Evolutionary conservation across 768 basidiomycete genomes (phyloP).

Genomic region (Suillus bovinus): DNA sequence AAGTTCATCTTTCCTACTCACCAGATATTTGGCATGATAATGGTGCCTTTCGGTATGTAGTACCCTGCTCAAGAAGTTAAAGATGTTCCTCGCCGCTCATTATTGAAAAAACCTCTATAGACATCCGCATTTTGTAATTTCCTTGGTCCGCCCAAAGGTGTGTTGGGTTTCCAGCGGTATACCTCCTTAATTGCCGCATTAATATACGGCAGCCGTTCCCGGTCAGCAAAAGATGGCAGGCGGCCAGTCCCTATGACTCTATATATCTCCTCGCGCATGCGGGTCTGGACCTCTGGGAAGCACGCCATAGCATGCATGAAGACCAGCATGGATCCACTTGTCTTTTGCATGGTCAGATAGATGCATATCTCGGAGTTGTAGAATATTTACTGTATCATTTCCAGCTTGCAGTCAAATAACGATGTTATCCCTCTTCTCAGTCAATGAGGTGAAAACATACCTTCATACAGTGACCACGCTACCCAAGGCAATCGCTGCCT

Average conservation of each 20-base stretch:
- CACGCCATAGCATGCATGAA: conserved; percentile 12
- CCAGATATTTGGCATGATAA: conserved; percentile 6
- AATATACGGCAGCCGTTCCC: conserved; percentile 44
- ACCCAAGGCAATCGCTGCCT: conserved; percentile 7
- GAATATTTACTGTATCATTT: conserved; percentile 4
- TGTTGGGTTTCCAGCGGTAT: conserved; percentile 17
- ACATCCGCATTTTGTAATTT: conserved; percentile 14
- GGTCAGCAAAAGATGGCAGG: conserved; percentile 39
- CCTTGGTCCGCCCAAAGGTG: conserved; percentile 15
- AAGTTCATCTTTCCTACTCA: not conserved
- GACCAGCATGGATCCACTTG: conserved; percentile 6
- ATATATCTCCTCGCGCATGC: conserved; percentile 41
- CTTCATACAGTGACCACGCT: conserved; percentile 12
- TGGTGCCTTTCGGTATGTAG: conserved; percentile 9
- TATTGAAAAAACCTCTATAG: conserved; percentile 8
- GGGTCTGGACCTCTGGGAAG: conserved; percentile 5
- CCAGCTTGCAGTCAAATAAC: not conserved
- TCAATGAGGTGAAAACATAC: not conserved
- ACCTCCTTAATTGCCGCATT: conserved; percentile 30
- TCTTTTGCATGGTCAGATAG: conserved; percentile 2
- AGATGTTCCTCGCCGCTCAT: not conserved
- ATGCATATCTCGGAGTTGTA: not conserved
- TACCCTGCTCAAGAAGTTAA: conserved; percentile 3
- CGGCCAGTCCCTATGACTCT: conserved; percentile 39
- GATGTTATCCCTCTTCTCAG: not conserved